Evolutionary conservation across 495 filamentous ascomycete species (phyloP), one percentile per base, ranked within the genome.

Genomic region (Astrocystis sublimbata): DNA sequence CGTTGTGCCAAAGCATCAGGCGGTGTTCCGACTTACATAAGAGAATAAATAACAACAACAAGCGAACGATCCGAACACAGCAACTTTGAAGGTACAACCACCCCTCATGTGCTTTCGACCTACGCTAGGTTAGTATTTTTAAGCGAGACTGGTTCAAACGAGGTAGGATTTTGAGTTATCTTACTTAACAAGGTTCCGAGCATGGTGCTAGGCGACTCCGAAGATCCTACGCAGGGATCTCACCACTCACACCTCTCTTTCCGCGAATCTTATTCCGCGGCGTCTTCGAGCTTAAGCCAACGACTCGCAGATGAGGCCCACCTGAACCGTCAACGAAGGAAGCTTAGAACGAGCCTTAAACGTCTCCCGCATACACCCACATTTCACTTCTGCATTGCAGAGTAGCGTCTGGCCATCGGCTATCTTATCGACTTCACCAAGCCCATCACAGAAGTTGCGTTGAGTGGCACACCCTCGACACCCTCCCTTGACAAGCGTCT

Each of bases 381-480:
- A 58, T 58, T 54, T 35, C 41, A 31, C 28, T 21, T 47, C 46
- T 59, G 46, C 58, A 60, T 60, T 40, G 45, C 58, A 60, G 46
- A 9, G 46, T 60, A 21, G 10, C 58, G 40, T 60, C 42, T 36
- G 23, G 23, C 46, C 58, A 46, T 60, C 58, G 58, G 58, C 46
- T 60, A 60, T 60, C 58, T 60, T 51, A 60, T 60, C 58, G 45
- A 59, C 42, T 21, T 50, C 56, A 21, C 41, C 56, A 38, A 47
- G 6, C 30, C 46, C 40, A 43, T 45, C 30, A n/a, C 24, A 4
- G 26, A 15, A 9, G 19, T 57, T 28, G 54, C 54, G 17, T 57
- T 28, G 26, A 57, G 26, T 33, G 54, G 2, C 54, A 43, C 54
- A 15, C 23, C 26, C 15, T 17, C 15, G 5, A n/a, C 10, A 17